phyloP scores from a whole-genome alignment of 805 yeast genomes.

The Saccharomycopsis guyanensis region DNA sequence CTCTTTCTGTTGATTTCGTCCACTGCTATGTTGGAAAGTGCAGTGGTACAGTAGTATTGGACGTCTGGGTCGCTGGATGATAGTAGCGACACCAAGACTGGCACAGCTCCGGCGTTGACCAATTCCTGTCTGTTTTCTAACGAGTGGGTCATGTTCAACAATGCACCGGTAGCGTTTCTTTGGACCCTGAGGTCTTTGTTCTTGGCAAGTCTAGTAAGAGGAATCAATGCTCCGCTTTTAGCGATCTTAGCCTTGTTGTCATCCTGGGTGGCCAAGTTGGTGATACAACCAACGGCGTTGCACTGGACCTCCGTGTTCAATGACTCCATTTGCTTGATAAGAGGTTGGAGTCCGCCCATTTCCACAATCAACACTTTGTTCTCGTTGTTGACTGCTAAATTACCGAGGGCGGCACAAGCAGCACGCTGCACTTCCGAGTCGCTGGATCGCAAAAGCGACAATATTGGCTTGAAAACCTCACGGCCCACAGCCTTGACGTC shows the following conservation, averaged over 20 bases:
- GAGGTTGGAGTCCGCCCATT: constrained; percentile 96
- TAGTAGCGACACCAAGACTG: constrained; percentile 82
- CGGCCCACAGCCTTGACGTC: constrained; percentile 86
- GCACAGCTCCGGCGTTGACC: constrained; percentile 97
- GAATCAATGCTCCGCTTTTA: constrained; percentile 89
- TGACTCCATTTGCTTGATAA: constrained; percentile 95
- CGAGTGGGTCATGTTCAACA: constrained; percentile 96
- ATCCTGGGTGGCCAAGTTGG: constrained; percentile 96
- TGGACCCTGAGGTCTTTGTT: constrained; percentile 94
- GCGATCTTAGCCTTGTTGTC: constrained; percentile 96
- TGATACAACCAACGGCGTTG: constrained; percentile 98
- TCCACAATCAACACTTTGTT: constrained; percentile 90
- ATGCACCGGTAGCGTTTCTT: constrained; percentile 97
- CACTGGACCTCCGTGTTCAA: constrained; percentile 97
- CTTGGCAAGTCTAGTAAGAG: constrained; percentile 89
- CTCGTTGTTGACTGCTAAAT: constrained; percentile 92
- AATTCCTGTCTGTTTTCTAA: constrained; percentile 93
- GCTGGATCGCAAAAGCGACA: constrained; percentile 73
- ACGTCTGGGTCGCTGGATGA: constrained; percentile 91
- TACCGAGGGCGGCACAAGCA: constrained; percentile 98
- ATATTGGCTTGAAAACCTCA: constrained; percentile 88
- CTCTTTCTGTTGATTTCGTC: constrained; percentile 87
- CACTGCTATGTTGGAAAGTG: constrained; percentile 93
- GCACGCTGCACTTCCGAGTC: constrained; percentile 97
- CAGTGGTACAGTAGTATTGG: constrained; percentile 97